A percentile compares a stretch with the other conserved stretches of the same genome.
Conservation (phyloP, 495 filamentous ascomycete genomes). For the Neurospora cerealis region DNA sequence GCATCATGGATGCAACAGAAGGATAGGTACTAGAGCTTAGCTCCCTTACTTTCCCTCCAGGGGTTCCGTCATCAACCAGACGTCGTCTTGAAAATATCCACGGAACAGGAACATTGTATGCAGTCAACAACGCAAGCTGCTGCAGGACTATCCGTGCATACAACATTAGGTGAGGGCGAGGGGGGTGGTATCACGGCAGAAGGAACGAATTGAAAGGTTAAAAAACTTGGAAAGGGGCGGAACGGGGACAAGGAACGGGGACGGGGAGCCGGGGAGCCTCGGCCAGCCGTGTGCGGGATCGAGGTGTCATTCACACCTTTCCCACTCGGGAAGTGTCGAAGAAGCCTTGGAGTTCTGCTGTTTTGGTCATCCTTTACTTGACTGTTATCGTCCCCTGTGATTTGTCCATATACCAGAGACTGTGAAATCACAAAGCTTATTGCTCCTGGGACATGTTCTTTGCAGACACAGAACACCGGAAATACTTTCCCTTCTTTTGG, state of each 20-base stretch:
- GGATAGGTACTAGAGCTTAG: background rate
- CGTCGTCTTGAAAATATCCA: background rate
- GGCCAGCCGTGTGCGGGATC: background rate
- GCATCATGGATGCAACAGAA: background rate
- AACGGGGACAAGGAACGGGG: background rate
- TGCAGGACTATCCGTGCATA: background rate
- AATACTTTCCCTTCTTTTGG: background rate
- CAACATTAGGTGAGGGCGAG: background rate
- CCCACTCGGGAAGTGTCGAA: background rate
- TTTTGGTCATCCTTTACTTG: background rate
- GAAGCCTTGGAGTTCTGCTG: background rate
- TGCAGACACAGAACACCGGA: background rate
- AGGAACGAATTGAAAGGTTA: background rate
- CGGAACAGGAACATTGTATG: background rate
- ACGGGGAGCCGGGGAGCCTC: background rate
- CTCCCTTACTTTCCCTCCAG: background rate
- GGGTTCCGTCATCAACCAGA: background rate
- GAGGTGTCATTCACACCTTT: background rate
- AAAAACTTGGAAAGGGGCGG: background rate
- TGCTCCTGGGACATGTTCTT: background rate
- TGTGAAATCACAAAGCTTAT: background rate
- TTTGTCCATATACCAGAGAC: background rate
- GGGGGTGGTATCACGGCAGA: background rate
- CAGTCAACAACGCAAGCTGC: background rate
- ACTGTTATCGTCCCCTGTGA: background rate